These are phyloP conservation scores for Diaporthe ilicicola DNA, from an alignment of 2,329 filamentous ascomycete species.

Conservation along the genomic window DNA sequence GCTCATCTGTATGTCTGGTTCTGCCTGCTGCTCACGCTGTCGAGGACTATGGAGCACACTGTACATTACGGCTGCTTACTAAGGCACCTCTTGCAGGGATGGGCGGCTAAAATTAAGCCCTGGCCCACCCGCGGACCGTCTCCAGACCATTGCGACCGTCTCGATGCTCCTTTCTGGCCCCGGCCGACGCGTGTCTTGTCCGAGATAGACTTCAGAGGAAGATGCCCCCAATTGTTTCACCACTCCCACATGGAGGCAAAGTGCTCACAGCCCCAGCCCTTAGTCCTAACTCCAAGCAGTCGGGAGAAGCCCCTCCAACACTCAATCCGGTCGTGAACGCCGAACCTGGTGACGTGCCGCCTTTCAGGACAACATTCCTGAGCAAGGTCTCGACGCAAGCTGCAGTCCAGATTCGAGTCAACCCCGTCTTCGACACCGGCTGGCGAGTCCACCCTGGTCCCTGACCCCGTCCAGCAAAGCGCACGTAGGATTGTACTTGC, in stretches of 20 bases:
- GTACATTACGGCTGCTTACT: not conserved
- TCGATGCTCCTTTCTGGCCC: slow-evolving; percentile 21
- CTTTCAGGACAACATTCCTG: not conserved
- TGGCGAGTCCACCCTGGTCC: not conserved
- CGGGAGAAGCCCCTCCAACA: not conserved
- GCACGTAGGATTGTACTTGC: not conserved
- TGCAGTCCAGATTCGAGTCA: not conserved
- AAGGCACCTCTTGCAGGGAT: not conserved
- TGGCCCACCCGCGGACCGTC: slow-evolving; percentile 12
- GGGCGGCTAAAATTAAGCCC: slow-evolving; percentile 13
- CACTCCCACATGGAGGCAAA: slow-evolving; percentile 22
- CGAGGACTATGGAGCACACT: too few species aligned
- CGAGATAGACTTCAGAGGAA: slow-evolving; percentile 12
- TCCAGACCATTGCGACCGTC: slow-evolving; percentile 10
- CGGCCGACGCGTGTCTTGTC: slow-evolving; percentile 18
- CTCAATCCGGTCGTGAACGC: not conserved
- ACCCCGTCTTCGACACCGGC: not conserved
- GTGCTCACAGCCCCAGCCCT: not conserved
- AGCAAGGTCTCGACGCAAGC: not conserved
- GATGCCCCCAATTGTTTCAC: slow-evolving; percentile 19
- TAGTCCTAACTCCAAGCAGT: not conserved
- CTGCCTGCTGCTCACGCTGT: not conserved
- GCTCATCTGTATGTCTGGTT: slow-evolving; percentile 2
- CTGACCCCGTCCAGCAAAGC: not conserved
- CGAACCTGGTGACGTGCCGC: not conserved